Base-by-base conservation (phyloP, 371 early-diverging fungal genomes). In the Capniomyces stellatus region DNA sequence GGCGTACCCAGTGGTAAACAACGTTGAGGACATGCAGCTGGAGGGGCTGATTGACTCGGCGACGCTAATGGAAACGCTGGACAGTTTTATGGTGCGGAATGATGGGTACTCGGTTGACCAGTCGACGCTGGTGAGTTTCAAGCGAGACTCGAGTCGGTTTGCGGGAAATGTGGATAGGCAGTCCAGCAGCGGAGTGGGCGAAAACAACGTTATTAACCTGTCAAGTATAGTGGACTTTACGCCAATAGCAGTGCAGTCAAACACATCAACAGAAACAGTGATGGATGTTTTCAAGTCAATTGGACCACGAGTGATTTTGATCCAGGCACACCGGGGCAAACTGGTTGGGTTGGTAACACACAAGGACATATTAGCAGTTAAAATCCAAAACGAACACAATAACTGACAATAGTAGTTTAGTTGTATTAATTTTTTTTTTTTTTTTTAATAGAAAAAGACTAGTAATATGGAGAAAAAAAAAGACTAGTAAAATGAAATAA, bases 211-310 rank as follows among this genome's bases (percentile, higher is more conserved):
- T 27, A 28, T 82, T 18, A 81, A 85, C 54, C 79, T 89, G 71
- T 76, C 83, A 1, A 73, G 70, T 0, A 81, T 82, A 55, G 78
- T 91, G 54, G 83, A 89, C 52, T 46, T 76, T 72, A 86, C 88
- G 3, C 94, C 97, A 0, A 75, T 92, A 22, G 80, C 83, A 0
- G 83, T 94, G 2, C 74, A 82, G 27, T 80, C 85, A 1, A 75
- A 75, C 42, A 66, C 82, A n/a, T 76, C 90, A 2, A 70, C 89
- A 27, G 97, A 92, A 56, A 79, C 89, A 0, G 89, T 87, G 0
- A 69, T 82, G 59, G 92, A 92, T 66, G 73, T 96, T 58, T 93
- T 96, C 65, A 83, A 85, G 49, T 87, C 90, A 63, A 67, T 96
- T 51, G 96, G 83, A 10, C 88, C 88, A 6, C 74, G 82, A 3